A percentile compares a stretch with the other conserved stretches of the same genome.
Evolutionary conservation across 2,329 filamentous ascomycete species (phyloP).

Genomic region (Geosmithia flava): DNA sequence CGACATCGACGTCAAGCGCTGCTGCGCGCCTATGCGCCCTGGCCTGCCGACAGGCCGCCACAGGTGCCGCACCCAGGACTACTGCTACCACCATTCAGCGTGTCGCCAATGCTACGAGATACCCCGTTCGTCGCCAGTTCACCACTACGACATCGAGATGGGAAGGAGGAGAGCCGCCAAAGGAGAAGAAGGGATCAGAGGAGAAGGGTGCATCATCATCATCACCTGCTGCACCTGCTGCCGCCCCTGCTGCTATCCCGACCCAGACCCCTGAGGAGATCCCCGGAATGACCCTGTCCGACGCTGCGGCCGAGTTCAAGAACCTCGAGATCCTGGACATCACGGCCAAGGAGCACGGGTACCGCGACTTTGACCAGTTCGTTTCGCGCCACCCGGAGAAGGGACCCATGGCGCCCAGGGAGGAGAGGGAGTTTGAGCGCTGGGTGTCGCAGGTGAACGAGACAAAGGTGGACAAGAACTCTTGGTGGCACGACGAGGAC

Average conservation of each 20-base stretch:
- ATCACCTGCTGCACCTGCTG: neutral
- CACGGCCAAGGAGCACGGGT: conserved; percentile 20
- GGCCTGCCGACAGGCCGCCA: conserved; percentile 16
- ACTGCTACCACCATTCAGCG: conserved; percentile 8
- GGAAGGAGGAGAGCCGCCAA: conserved; percentile 4
- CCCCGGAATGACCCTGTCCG: neutral
- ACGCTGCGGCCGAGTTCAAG: conserved; percentile 3
- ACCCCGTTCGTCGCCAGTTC: conserved; percentile 12
- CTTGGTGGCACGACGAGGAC: conserved; percentile 37
- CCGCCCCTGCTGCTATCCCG: neutral
- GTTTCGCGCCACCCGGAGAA: conserved; percentile 13
- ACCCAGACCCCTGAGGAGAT: neutral
- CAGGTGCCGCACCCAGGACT: conserved; percentile 4
- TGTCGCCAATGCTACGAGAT: conserved; percentile 10
- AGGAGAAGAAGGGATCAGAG: neutral
- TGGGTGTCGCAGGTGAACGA: conserved; percentile 16
- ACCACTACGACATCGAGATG: conserved; percentile 16
- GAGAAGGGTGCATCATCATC: neutral
- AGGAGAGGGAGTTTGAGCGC: conserved; percentile 16
- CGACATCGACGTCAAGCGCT: conserved; percentile 23
- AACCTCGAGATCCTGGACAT: conserved; percentile 17
- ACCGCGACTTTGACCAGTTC: conserved; percentile 18
- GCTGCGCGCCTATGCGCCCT: conserved; percentile 21
- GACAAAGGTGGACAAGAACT: conserved; percentile 19
- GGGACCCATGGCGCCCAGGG: neutral